Evolutionary conservation across 225 moss, liverwort and hornwort species (phyloP), one percentile per base, ranked within the genome.

Genomic region (Marchantia polymorpha): DNA sequence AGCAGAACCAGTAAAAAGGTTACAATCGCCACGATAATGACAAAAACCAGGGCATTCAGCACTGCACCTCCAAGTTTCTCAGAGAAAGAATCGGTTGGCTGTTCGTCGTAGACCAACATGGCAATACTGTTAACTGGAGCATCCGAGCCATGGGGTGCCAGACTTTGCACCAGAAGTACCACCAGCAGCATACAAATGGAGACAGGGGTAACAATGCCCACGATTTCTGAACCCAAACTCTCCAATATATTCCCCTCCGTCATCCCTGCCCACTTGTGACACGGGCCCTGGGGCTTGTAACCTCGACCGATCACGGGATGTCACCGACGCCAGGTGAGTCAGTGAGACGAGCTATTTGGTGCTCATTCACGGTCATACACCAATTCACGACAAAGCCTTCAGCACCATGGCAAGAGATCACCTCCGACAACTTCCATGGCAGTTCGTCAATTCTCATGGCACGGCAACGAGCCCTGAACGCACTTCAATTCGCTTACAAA

Each of bases 111-210:
- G 31, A 91, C 92, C 86, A 94, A 88, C 95, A 95, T 95, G 52
- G 95, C 95, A 46, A 99, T 91, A 73, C 86, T 99, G 7, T 93
- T 84, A 73, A 92, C 83, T 31, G 93, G 89, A 26, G 79, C 78
- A 30, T 87, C 86, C 4, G 90, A 87, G 73, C 95, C 99, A 69
- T 90, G 86, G 20, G 95, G 95, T 84, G 88, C 85, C 79, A 99
- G 86, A 29, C 79, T 85, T 69, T 91, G 99, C 58, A 99, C 99
- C 22, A 99, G 60, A 12, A 88, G 80, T 58, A 99, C 95, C 64
- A 99, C 99, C 10, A 95, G 84, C 77, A 99, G 93, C 99, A 99
- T 99, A 76, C 99, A 99, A 69, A 93, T 89, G 52, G 99, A 99
- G 58, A 99, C 99, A 39, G 99, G 99, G 54, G 91, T 92, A 39